Evolutionary conservation across 768 basidiomycete genomes (phyloP), one percentile per base, ranked within the genome.

Genomic region (Leccinum boreale): DNA sequence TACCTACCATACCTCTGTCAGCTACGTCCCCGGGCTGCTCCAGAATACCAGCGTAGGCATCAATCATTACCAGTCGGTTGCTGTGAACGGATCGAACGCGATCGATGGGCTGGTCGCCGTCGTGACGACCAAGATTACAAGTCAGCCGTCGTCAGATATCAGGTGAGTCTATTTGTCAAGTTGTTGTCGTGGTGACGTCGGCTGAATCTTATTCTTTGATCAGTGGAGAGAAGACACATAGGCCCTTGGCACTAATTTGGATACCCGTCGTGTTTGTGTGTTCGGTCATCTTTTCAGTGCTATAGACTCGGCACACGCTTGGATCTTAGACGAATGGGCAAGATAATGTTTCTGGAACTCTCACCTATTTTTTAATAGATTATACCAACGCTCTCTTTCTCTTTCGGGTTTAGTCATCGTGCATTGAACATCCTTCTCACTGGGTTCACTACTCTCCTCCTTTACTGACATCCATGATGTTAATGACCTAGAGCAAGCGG

Each of bases 61-160:
- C 51, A 92, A 91, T 67, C 90, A 92, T 69, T 80, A 79, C 62
- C 36, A 72, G 7, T 75, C 73, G 8, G 90, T 92, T 5, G 75
- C 68, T 11, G 69, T 78, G 6, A 70, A 80, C 53, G 74, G 77
- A n/a, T 68, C 73, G n/a, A 84, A 81, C 59, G 83, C 91, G 2
- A 77, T 85, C 1, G 95, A 98, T 68, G 95, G 94, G 1, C 75
- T 92, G 11, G 88, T 95, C 4, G 92, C 90, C 0, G 75, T 97
- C 1, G 62, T 95, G 62, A 84, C 84, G 1, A 86, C 94, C 49
- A 81, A 79, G 65, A 85, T 96, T 44, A 79, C 82, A 1, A 65
- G 57, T 26, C 55, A 55, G 36, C 81, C 81, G 3, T 26, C 67
- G 5, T 24, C 62, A 4, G 42, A 64, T 1, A 70, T 50, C 58